Evolutionary conservation across 2,329 filamentous ascomycete species (phyloP).

Genomic region (Tolypocladium pustulatum): DNA sequence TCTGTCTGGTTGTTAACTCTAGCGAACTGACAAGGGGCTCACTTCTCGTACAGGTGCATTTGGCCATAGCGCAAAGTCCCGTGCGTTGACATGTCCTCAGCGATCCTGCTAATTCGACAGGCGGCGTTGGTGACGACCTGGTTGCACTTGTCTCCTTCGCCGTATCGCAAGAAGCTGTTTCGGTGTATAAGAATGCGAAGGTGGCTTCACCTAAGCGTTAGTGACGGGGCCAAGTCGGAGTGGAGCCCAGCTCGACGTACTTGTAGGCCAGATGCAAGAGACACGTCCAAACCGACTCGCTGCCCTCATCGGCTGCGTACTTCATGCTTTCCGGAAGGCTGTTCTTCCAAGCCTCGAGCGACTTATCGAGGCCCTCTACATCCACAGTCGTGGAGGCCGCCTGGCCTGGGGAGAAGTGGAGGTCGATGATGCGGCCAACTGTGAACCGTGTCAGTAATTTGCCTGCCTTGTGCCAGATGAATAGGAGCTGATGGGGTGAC

Average conservation of each 20-base stretch:
- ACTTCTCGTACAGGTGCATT: constrained; percentile 22
- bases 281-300: constrained; percentile 23
- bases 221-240: neutral
- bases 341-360: constrained; percentile 22
- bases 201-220: constrained; percentile 12
- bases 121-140: constrained; percentile 21
- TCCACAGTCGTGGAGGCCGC: constrained; percentile 15
- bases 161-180: constrained; percentile 18
- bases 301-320: constrained; percentile 18
- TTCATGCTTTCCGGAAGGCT: constrained; percentile 21
- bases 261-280: constrained; percentile 27
- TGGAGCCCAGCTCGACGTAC: constrained; percentile 7
- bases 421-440: constrained; percentile 24
- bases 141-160: constrained; percentile 15
- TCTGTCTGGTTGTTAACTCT: constrained; percentile 5
- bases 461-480: neutral
- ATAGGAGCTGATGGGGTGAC: neutral
- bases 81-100: constrained; percentile 25
- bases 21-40: neutral
- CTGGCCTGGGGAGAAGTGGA: constrained; percentile 24
- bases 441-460: neutral
- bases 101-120: constrained; percentile 24
- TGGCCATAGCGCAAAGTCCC: constrained; percentile 23
- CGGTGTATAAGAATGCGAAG: constrained; percentile 24
- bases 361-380: constrained; percentile 16